Base-by-base conservation (phyloP, 2,329 filamentous ascomycete species). In the Colletotrichum tamarilloi region DNA sequence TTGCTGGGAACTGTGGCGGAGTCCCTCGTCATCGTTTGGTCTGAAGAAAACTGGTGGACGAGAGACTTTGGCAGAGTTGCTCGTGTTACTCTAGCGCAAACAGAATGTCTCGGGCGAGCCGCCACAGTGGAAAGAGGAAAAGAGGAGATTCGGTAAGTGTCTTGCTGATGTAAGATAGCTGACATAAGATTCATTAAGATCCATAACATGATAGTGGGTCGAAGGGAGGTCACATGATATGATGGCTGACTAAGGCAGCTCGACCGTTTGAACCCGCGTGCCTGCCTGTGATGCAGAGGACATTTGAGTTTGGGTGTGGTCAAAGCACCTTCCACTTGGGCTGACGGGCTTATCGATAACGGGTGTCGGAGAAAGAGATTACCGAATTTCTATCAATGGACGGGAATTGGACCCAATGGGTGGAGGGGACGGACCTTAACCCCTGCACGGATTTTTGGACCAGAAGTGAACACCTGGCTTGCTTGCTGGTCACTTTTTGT, bases 401-500 rank as follows among this genome's bases (percentile, higher is more conserved):
- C 32, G 32, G 32, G 32, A 12, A 32, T 14, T 32, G 30, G 49
- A 14, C 32, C 22, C 49, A 55, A 30, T 56, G 26, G 9, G 30
- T 22, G 62, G 32, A 38, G 46, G 30, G 55, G 28, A 59, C 58
- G 53, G 59, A 65, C 55, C 67, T 60, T 42, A 12, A 65, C 60
- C 70, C 70, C 70, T 73, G 70, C 67, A 72, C 49, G 62, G 69
- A 24, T 57, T 73, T 74, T 68, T 65, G 60, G 49, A 62, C 38
- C 55, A 67, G 73, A 75, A 75, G 74, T 69, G 74, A 75, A 75
- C 74, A 75, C 74, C 74, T 75, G 74, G 74, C 74, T 75, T 66
- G 69, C 72, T 74, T 68, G 52, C 57, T 67, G 70, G 67, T 67
- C 67, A 56, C 55, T 65, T 70, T 73, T 73, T 73, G 67, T 56